Percentiles rank a stretch among this genome's conserved stretches.
phyloP scores from a whole-genome alignment of 345 rosid genomes.

The Gossypium mustelinum region DNA sequence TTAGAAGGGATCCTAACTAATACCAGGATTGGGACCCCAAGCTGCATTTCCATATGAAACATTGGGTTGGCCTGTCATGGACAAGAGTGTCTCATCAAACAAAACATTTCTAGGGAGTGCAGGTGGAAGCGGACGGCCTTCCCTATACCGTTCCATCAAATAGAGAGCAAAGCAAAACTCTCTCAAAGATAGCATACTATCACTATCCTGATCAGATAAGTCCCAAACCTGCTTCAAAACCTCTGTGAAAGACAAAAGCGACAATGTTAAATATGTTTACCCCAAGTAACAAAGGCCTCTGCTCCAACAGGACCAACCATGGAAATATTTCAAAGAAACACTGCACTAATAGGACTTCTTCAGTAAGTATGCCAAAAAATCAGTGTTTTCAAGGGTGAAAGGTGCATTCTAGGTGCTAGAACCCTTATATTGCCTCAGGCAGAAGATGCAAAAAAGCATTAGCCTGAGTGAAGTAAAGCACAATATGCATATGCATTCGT shows the following conservation, averaged over 20 bases:
- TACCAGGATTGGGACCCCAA: conserved; percentile 77
- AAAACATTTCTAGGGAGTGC: conserved; percentile 72
- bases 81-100: conserved; percentile 80
- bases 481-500: too few relatives aligned
- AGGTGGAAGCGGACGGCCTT: conserved; percentile 85
- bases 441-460: too few relatives aligned
- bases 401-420: too few relatives aligned
- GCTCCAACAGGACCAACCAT: conserved; percentile 1
- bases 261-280: conserved; percentile 20
- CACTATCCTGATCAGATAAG: conserved; percentile 95
- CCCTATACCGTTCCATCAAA: conserved; percentile 59
- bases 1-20: conserved; percentile 25
- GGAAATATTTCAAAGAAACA: conserved; percentile 11
- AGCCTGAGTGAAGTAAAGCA: too few relatives aligned
- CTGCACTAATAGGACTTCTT: background rate
- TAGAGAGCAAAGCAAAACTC: conserved; percentile 62
- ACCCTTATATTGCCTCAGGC: too few relatives aligned
- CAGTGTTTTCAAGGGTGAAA: too few relatives aligned
- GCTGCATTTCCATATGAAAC: conserved; percentile 60
- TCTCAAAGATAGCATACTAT: conserved; percentile 98
- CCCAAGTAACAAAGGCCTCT: conserved; percentile 14
- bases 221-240: conserved; percentile 97
- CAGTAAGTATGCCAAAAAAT: background rate
- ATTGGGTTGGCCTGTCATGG: conserved; percentile 76
- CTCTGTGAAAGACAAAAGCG: conserved; percentile 47